Evolutionary conservation across 495 filamentous ascomycete species (phyloP).

Genomic region (Staphylotrichum longicolle): DNA sequence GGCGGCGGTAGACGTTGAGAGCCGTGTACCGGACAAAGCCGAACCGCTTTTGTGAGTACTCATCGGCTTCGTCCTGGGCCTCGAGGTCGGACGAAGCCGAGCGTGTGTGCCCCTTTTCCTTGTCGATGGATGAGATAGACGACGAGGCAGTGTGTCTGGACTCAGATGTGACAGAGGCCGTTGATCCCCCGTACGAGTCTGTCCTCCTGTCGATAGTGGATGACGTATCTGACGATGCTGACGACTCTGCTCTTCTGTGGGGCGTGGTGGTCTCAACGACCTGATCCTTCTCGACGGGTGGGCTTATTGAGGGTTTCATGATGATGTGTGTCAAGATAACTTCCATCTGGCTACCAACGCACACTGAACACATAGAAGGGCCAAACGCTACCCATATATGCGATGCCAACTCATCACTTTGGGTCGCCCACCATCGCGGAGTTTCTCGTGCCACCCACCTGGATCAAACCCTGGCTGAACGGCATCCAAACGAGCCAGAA

Average conservation of each 20-base stretch:
- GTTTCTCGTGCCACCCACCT: not conserved
- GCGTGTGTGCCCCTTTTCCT: constrained; percentile 12
- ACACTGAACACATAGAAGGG: no score
- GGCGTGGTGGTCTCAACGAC: constrained; percentile 1
- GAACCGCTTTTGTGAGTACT: constrained; percentile 28
- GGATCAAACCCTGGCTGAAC: not conserved
- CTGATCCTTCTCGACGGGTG: not conserved
- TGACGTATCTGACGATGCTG: constrained; percentile 5
- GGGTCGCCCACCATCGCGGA: not conserved
- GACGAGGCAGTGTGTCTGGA: not conserved
- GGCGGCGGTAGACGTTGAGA: constrained; percentile 36
- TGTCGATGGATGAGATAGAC: constrained; percentile 11
- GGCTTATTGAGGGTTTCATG: constrained; percentile 1
- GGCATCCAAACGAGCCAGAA: not conserved
- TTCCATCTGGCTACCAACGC: not conserved
- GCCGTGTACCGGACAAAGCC: constrained; percentile 32
- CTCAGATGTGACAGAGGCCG: no score
- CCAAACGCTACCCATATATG: constrained; percentile 4
- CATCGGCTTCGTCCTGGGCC: constrained; percentile 22
- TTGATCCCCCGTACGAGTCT: not conserved
- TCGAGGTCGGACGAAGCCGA: constrained; percentile 23
- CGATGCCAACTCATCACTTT: not conserved
- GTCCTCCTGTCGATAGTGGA: constrained; percentile 4
- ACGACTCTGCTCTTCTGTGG: constrained; percentile 3
- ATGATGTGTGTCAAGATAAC: not conserved